Conservation (phyloP, 495 filamentous ascomycete genomes). For the Podospora pseudocomata region DNA sequence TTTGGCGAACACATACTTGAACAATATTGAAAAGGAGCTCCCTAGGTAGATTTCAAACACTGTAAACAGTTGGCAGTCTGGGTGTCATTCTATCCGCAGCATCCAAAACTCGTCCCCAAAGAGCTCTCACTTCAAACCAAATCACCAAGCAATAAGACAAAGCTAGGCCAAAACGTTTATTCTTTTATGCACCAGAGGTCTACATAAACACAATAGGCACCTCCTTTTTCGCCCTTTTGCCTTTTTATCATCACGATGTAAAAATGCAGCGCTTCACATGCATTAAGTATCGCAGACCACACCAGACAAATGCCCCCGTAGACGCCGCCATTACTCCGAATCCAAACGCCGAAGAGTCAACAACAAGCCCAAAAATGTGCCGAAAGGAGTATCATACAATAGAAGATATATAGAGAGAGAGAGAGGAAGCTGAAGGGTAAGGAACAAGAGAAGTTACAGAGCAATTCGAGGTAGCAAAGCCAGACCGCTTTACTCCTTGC, state of each 20-base stretch:
- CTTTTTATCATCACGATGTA: slow-evolving; percentile 21
- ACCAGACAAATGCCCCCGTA: slow-evolving; percentile 22
- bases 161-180: slow-evolving; percentile 2
- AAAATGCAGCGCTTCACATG: slow-evolving; percentile 22
- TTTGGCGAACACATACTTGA: too few species aligned
- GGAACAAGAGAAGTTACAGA: slow-evolving; percentile 13
- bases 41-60: too few species aligned
- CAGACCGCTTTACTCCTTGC: slow-evolving; percentile 31
- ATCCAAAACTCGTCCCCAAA: background rate
- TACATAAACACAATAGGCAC: slow-evolving; percentile 2
- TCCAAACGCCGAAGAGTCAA: slow-evolving; percentile 30
- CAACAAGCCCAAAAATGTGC: slow-evolving; percentile 25
- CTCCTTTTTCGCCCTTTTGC: slow-evolving; percentile 9
- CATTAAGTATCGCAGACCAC: slow-evolving; percentile 18
- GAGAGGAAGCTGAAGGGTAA: slow-evolving; percentile 20
- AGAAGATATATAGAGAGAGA: slow-evolving; percentile 4
- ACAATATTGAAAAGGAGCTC: too few species aligned
- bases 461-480: background rate
- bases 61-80: too few species aligned
- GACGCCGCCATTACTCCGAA: slow-evolving; percentile 30
- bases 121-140: background rate
- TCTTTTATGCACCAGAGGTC: slow-evolving; percentile 10
- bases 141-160: background rate
- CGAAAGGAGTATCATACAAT: slow-evolving; percentile 39
- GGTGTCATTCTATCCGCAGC: too few species aligned